Conservation (phyloP, 129 eudicot genomes). For the Lonicera japonica region DNA sequence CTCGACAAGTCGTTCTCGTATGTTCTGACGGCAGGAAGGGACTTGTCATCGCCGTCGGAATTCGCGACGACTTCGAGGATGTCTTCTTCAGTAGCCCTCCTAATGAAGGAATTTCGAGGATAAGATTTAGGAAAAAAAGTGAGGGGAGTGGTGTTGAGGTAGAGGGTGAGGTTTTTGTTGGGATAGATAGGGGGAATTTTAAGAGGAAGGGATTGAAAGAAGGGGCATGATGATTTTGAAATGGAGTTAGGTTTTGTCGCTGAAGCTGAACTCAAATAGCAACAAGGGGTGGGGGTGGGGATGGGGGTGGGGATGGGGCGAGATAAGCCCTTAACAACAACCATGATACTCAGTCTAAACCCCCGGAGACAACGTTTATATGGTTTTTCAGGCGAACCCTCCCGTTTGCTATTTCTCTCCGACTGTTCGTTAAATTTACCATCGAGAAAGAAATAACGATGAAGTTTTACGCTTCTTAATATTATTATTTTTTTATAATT, state of each 20-base stretch:
- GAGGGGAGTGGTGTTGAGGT: slow-evolving; percentile 16
- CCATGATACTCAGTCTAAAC: no score
- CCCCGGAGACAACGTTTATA: no score
- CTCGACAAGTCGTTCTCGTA: slow-evolving; percentile 81
- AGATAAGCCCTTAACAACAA: no score
- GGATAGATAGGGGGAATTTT: slow-evolving; percentile 17
- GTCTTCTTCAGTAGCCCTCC: slow-evolving; percentile 42
- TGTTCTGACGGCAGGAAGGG: slow-evolving; percentile 59
- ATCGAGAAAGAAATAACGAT: no score
- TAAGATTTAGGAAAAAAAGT: slow-evolving; percentile 17
- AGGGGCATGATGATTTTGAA: slow-evolving; percentile 37
- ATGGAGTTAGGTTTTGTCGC: slow-evolving; percentile 8
- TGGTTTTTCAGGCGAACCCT: no score
- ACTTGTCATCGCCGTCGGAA: slow-evolving; percentile 28
- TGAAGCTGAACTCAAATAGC: no score
- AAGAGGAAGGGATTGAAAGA: slow-evolving; percentile 23
- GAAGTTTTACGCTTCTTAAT: no score
- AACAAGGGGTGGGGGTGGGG: no score
- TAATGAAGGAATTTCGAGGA: slow-evolving; percentile 30
- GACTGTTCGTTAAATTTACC: no score
- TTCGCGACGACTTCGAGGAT: slow-evolving; percentile 41
- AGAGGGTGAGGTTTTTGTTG: slow-evolving; percentile 4
- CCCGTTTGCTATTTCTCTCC: no score
- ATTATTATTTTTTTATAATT: no score
- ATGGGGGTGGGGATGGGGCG: no score